These are phyloP conservation scores for Exophiala aquamarina DNA, from an alignment of 2,329 filamentous ascomycete species.

Conservation along the genomic window DNA sequence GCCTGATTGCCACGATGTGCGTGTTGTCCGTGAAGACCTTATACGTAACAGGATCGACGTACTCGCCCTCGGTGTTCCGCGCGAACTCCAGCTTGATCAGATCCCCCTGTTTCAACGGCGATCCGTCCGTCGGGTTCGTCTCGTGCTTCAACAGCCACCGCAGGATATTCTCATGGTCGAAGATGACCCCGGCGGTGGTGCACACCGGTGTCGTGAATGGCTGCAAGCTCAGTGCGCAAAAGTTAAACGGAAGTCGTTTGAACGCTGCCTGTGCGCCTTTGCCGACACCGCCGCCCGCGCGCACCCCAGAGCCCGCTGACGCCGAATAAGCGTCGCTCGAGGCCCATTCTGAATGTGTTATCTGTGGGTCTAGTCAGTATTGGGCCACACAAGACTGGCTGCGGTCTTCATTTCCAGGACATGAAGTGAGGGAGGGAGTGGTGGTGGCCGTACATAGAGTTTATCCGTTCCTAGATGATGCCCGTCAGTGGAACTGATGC, in stretches of 20 bases:
- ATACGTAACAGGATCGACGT: constrained; percentile 94
- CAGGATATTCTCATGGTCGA: constrained; percentile 91
- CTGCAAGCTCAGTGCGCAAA: constrained; percentile 92
- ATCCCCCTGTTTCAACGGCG: constrained; percentile 74
- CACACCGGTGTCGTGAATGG: constrained; percentile 95
- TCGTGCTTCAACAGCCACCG: constrained; percentile 92
- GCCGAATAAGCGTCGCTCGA: constrained; percentile 86
- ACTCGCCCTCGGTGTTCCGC: constrained; percentile 86
- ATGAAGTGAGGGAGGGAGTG: not conserved
- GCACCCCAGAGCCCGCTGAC: constrained; percentile 70
- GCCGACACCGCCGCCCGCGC: constrained; percentile 33
- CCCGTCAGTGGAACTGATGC: constrained; percentile 19
- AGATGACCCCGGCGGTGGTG: constrained; percentile 81
- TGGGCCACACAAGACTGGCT: no score
- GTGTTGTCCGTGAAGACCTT: constrained; percentile 98
- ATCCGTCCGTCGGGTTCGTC: constrained; percentile 86
- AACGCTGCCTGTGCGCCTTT: constrained; percentile 62
- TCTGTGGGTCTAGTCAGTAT: constrained; percentile 46
- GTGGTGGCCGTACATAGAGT: constrained; percentile 43
- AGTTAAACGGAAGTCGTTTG: constrained; percentile 93
- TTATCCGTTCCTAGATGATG: constrained; percentile 47
- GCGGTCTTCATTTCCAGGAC: no score
- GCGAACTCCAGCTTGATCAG: constrained; percentile 88
- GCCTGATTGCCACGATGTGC: constrained; percentile 83
- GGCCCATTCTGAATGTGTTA: constrained; percentile 97